These are phyloP conservation scores for Podosphaera xanthii DNA, from an alignment of 2,329 filamentous ascomycete species.

Conservation along the genomic window DNA sequence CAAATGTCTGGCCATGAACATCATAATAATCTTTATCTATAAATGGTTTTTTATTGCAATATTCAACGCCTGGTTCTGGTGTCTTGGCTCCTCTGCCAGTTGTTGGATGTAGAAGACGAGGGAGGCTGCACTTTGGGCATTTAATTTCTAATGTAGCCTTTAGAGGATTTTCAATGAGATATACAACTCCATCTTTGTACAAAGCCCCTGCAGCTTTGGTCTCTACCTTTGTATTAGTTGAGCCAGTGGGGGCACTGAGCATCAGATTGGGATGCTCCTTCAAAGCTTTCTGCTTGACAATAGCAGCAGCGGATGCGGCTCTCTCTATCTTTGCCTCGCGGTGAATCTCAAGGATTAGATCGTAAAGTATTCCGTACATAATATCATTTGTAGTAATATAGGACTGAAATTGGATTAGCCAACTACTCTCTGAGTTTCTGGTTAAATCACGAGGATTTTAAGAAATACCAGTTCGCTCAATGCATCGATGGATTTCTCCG, in stretches of 20 bases:
- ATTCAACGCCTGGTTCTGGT: conserved; percentile 43
- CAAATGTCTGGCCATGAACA: conserved; percentile 65
- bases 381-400: conserved; percentile 50
- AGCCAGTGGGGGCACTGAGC: conserved; percentile 21
- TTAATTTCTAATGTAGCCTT: conserved; percentile 47
- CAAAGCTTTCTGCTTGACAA: conserved; percentile 29
- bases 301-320: conserved; percentile 39
- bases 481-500: conserved; percentile 18
- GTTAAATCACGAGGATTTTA: conserved; percentile 1
- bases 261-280: conserved; percentile 7
- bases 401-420: conserved; percentile 21
- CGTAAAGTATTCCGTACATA: conserved; percentile 55
- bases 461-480: conserved; percentile 34
- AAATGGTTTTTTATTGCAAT: conserved; percentile 62
- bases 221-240: conserved; percentile 24
- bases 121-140: conserved; percentile 53
- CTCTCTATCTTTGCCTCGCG: conserved; percentile 58
- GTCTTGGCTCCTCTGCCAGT: conserved; percentile 43
- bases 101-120: conserved; percentile 48
- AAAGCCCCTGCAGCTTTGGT: conserved; percentile 47
- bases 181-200: conserved; percentile 46
- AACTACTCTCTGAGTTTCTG: neutral
- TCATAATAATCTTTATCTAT: conserved; percentile 56
- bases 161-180: conserved; percentile 49
- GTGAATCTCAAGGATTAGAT: conserved; percentile 51